Evolutionary conservation across 345 rosid species (phyloP), one percentile per base, ranked within the genome.

Genomic region (Lepidium sativum): DNA sequence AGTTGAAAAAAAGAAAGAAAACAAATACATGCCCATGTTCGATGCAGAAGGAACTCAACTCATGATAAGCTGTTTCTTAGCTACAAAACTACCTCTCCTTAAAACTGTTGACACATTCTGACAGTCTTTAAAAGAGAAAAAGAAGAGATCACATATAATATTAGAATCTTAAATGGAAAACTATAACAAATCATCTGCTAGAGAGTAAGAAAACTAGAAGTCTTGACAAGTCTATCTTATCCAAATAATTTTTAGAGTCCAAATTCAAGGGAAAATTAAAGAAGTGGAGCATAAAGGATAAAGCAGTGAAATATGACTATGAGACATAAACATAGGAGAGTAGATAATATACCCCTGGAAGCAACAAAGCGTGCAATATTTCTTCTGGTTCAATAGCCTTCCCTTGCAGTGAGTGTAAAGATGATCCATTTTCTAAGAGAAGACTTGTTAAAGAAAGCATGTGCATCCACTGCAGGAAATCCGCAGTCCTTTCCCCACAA

Each of bases 401-500:
- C 65, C 85, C 88, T 76, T 73, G 88, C 58, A 86, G 67, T 73
- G 78, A 78, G 72, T 61, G 76, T 42, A 84, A 73, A 47, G 92
- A 80, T 65, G 85, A 81, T 57, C 84, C 76, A 64, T 85, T 83
- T 77, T 88, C 96, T 75, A 94, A 75, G 42, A 90, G 90, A 70
- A 90, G 85, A 74, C 92, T 86, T 49, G 87, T 83, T 75, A 94
- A 86, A 71, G 99, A 83, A 48, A 94, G 86, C 76, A 85, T 64
- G 73, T 87, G 97, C 96, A 94, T 88, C 97, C 96, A 94, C 70
- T 88, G 95, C 76, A 83, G 53, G 67, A 82, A 90, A 73, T 90
- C 97, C 10, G 97, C 99, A 45, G 84, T 78, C 81, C 99, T 87
- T 74, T 94, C 97, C 77, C 99, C 83, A 81, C 97, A 94, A 38